These are phyloP conservation scores for Kluyveromyces starmeri DNA, from an alignment of 805 yeast species.

Conservation along the genomic window DNA sequence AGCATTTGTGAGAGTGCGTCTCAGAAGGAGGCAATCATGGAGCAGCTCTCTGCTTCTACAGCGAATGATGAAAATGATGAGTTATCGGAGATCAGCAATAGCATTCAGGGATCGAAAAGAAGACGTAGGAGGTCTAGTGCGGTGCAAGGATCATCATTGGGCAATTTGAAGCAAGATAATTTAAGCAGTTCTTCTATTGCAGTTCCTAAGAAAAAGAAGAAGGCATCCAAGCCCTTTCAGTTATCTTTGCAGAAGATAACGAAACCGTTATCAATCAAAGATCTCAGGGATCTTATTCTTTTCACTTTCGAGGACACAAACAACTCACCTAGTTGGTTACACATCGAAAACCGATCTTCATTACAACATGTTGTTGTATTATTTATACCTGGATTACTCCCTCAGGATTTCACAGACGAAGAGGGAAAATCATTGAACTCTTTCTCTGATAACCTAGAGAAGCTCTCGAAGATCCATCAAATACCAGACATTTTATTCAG, in stretches of 20 bases:
- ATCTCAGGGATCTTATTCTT: slow-evolving; percentile 39
- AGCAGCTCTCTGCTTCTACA: slow-evolving; percentile 3
- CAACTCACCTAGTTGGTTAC: slow-evolving; percentile 41
- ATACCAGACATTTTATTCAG: slow-evolving; percentile 1
- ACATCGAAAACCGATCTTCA: slow-evolving; percentile 37
- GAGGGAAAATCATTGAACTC: slow-evolving; percentile 11
- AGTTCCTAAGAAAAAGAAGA: slow-evolving; percentile 27
- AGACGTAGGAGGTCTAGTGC: slow-evolving; percentile 27
- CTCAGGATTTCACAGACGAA: slow-evolving; percentile 35
- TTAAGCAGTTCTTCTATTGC: slow-evolving; percentile 3
- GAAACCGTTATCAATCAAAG: slow-evolving; percentile 30
- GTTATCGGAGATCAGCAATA: slow-evolving; percentile 1
- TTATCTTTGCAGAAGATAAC: slow-evolving; percentile 30
- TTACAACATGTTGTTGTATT: slow-evolving; percentile 50
- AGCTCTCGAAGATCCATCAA: slow-evolving; percentile 5
- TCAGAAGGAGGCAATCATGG: slow-evolving; percentile 10
- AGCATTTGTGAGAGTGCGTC: slow-evolving; percentile 18
- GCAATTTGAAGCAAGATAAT: slow-evolving; percentile 3
- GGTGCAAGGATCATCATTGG: slow-evolving; percentile 6
- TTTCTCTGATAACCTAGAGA: slow-evolving; percentile 9
- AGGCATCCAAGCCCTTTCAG: slow-evolving; percentile 18
- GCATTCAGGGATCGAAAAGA: slow-evolving; percentile 5
- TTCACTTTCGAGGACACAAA: slow-evolving; percentile 35
- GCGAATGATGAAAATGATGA: slow-evolving; percentile 3
- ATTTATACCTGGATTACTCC: slow-evolving; percentile 56